Evolutionary conservation across 2,329 filamentous ascomycete species (phyloP), one percentile per base, ranked within the genome.

Genomic region (Rhexocercosporidium sp.): DNA sequence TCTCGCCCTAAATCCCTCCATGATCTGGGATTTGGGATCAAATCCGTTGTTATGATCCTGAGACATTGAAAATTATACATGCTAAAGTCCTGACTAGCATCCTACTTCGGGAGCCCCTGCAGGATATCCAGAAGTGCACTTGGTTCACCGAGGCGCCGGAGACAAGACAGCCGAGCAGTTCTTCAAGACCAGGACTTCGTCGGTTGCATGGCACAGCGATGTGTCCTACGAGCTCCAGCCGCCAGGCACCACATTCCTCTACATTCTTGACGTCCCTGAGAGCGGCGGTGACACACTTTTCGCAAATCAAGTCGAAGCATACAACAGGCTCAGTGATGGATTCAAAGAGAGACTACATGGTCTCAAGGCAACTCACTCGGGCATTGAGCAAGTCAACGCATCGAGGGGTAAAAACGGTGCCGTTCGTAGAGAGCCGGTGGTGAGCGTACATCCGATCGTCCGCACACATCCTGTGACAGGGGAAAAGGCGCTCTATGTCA

Each of bases 211-310:
- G 93, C 94, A 97, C 81, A 92, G 90, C 0, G 94, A 97, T 72
- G 90, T 97, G 1, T 92, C 91, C 0, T 97, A 96, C 77, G 94
- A 97, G 81, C 82, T 87, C 72, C 94, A 97, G 80, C 93, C 94
- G 1, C 93, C 94, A 0, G 93, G 93, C 34, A 97, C 93, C 0
- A 97, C 94, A 0, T 96, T 97, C 80, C 80, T 97, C 41, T 97
- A 96, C 77, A 84, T 94, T 59, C 85, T 97, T n/a, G 93, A 97
- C 76, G 90, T 87, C 53, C 94, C 94, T 0, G 83, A 87, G 46
- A 90, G 88, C 0, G 94, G 94, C 41, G 94, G 94, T 57, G 94
- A 97, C 77, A 97, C 94, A 0, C 81, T 96, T 3, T 97, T 97
- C 75, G 88, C 85, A 54, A 91, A 96, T 76, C 88, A 91, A 72